Evolutionary conservation across 2,329 filamentous ascomycete genomes (phyloP).

Genomic region (Penicillium sp.): DNA sequence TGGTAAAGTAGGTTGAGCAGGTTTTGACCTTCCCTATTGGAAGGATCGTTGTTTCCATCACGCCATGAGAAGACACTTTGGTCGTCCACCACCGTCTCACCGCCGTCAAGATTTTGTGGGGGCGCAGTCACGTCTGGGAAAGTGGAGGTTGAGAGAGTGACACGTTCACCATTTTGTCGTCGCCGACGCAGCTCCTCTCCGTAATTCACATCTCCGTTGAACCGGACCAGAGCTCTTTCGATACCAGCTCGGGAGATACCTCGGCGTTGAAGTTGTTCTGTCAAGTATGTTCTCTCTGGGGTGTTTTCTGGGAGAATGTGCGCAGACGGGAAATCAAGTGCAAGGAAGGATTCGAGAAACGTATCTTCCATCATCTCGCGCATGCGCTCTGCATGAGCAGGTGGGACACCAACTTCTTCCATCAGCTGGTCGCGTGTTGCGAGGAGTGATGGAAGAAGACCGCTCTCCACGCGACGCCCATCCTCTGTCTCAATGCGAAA

Average conservation of each 20-base stretch:
- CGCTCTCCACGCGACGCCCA: slow-evolving; percentile 43
- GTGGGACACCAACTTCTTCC: slow-evolving; percentile 40
- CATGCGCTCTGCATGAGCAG: slow-evolving; percentile 43
- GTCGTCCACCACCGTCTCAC: slow-evolving; percentile 42
- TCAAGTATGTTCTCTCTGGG: slow-evolving; percentile 39
- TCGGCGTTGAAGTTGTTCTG: slow-evolving; percentile 39
- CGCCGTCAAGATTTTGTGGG: slow-evolving; percentile 32
- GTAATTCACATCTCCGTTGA: slow-evolving; percentile 42
- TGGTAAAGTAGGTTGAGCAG: slow-evolving; percentile 83
- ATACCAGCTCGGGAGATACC: slow-evolving; percentile 42
- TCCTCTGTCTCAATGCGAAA: slow-evolving; percentile 46
- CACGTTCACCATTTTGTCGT: slow-evolving; percentile 41
- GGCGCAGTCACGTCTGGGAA: slow-evolving; percentile 32
- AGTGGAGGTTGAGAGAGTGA: slow-evolving; percentile 37
- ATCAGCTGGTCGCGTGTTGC: slow-evolving; percentile 45
- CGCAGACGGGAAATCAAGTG: slow-evolving; percentile 40
- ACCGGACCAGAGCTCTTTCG: slow-evolving; percentile 38
- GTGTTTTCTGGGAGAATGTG: slow-evolving; percentile 37
- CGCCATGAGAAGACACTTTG: slow-evolving; percentile 49
- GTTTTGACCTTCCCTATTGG: slow-evolving; percentile 64
- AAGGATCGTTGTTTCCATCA: slow-evolving; percentile 44
- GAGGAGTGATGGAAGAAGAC: slow-evolving; percentile 44
- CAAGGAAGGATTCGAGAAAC: slow-evolving; percentile 46
- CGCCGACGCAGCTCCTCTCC: slow-evolving; percentile 41
- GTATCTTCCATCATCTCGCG: slow-evolving; percentile 47